These are phyloP conservation scores for Sphaerulina vaccinii DNA, from an alignment of 2,329 filamentous ascomycete species.

Conservation along the genomic window DNA sequence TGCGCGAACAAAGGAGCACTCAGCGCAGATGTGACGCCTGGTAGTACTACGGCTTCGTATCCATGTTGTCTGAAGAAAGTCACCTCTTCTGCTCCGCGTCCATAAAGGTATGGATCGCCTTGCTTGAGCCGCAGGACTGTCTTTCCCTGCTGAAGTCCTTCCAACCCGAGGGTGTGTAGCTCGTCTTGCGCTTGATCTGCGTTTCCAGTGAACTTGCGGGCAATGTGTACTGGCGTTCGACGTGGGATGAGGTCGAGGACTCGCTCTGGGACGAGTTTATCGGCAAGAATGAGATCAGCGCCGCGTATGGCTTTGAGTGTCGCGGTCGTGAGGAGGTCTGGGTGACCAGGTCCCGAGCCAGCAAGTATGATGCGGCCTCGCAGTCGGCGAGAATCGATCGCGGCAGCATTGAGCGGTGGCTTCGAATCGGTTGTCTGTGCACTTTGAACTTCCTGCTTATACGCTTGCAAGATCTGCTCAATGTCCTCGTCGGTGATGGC, in stretches of 20 bases:
- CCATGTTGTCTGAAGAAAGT: slow-evolving; percentile 75
- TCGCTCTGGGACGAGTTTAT: slow-evolving; percentile 80
- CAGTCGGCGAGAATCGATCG: slow-evolving; percentile 35
- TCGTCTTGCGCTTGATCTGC: slow-evolving; percentile 92
- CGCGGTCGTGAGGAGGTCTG: slow-evolving; percentile 81
- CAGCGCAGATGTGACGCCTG: slow-evolving; percentile 85
- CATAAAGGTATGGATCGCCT: slow-evolving; percentile 95
- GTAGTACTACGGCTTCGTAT: slow-evolving; percentile 67
- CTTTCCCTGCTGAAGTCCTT: slow-evolving; percentile 66
- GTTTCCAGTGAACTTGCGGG: slow-evolving; percentile 96
- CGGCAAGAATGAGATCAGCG: slow-evolving; percentile 77
- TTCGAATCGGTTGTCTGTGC: slow-evolving; percentile 33
- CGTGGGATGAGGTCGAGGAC: slow-evolving; percentile 89
- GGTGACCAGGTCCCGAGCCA: slow-evolving; percentile 88
- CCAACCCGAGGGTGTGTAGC: slow-evolving; percentile 74
- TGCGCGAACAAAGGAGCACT: slow-evolving; percentile 83
- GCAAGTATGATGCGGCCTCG: slow-evolving; percentile 79
- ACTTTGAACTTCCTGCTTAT: slow-evolving; percentile 48
- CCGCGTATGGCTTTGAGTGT: slow-evolving; percentile 72
- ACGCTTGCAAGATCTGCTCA: slow-evolving; percentile 71
- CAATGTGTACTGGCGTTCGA: slow-evolving; percentile 84
- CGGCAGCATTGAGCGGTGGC: slow-evolving; percentile 29
- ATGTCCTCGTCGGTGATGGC: slow-evolving; percentile 78
- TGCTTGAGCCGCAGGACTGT: slow-evolving; percentile 90
- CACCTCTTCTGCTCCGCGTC: slow-evolving; percentile 89